Conservation (phyloP, 805 yeast species). For the Komagataella phaffii region DNA sequence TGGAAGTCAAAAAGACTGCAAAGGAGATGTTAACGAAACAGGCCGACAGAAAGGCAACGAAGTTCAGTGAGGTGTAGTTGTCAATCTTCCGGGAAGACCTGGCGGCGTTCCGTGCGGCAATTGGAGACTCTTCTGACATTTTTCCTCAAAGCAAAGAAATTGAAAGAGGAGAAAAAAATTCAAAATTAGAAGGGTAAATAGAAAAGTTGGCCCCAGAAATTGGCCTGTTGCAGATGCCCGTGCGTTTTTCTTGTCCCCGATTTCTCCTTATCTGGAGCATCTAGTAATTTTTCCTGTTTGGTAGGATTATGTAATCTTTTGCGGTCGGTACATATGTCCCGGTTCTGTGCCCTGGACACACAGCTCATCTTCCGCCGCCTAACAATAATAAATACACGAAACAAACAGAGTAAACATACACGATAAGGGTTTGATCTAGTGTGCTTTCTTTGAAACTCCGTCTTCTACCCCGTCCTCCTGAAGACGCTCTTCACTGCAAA, state of each 20-base stretch:
- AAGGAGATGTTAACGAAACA: slow-evolving; percentile 11
- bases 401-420: not conserved
- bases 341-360: not conserved
- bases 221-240: not conserved
- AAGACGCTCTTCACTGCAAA: slow-evolving; percentile 12
- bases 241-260: not conserved
- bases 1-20: slow-evolving; percentile 16
- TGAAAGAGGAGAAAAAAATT: not conserved
- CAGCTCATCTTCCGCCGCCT: not conserved
- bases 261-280: not conserved
- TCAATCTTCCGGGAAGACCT: slow-evolving; percentile 4
- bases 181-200: not conserved
- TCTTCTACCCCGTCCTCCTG: not conserved
- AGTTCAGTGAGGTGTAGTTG: slow-evolving; percentile 12
- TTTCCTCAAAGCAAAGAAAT: not conserved
- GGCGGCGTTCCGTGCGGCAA: not conserved
- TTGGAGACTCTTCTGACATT: not conserved
- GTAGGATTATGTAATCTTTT: not conserved
- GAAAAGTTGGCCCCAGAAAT: not conserved
- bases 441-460: not conserved
- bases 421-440: not conserved
- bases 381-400: not conserved
- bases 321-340: not conserved
- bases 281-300: not conserved
- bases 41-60: slow-evolving; percentile 12